Percentiles rank a stretch among this genome's conserved stretches.
These are phyloP conservation scores for Salicornia ramosissima DNA, from an alignment of 148 eudicot genomes.

Conservation along the genomic window DNA sequence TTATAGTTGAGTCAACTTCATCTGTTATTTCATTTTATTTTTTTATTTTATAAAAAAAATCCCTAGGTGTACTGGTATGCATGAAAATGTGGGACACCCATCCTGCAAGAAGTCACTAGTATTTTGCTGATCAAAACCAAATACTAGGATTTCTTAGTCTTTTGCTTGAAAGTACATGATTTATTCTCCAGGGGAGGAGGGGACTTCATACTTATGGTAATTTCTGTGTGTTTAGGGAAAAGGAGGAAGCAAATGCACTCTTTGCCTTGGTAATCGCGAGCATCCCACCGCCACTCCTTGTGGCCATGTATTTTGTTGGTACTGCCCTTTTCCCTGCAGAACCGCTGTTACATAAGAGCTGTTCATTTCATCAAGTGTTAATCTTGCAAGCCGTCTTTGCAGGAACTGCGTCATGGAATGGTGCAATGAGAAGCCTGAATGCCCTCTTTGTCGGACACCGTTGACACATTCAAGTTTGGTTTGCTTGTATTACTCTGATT, in stretches of 20 bases:
- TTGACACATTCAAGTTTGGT: slow-evolving; percentile 86
- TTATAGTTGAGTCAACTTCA: slow-evolving; percentile 40
- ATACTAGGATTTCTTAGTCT: neutral
- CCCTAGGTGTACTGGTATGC: too few relatives aligned
- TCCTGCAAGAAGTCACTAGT: neutral
- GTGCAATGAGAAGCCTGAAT: slow-evolving; percentile 99
- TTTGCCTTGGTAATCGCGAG: slow-evolving; percentile 88
- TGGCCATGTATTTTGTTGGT: slow-evolving; percentile 99
- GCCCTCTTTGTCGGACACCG: slow-evolving; percentile 95
- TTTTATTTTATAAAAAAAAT: too few relatives aligned
- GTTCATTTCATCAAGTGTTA: neutral
- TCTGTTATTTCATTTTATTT: too few relatives aligned
- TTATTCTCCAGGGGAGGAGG: neutral
- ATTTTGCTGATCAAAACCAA: too few relatives aligned
- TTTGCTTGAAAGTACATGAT: neutral
- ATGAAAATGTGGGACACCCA: neutral
- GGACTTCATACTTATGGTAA: neutral
- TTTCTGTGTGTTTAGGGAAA: slow-evolving; percentile 33
- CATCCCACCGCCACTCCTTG: slow-evolving; percentile 97
- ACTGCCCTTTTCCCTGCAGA: slow-evolving; percentile 20
- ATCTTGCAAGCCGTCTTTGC: slow-evolving; percentile 14
- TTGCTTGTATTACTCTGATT: slow-evolving; percentile 93
- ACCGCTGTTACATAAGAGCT: slow-evolving; percentile 2
- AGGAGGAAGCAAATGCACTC: slow-evolving; percentile 82
- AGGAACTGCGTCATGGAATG: slow-evolving; percentile 99